These are phyloP conservation scores for Saraca asoca DNA, from an alignment of 331 rosid genomes.

Conservation along the genomic window DNA sequence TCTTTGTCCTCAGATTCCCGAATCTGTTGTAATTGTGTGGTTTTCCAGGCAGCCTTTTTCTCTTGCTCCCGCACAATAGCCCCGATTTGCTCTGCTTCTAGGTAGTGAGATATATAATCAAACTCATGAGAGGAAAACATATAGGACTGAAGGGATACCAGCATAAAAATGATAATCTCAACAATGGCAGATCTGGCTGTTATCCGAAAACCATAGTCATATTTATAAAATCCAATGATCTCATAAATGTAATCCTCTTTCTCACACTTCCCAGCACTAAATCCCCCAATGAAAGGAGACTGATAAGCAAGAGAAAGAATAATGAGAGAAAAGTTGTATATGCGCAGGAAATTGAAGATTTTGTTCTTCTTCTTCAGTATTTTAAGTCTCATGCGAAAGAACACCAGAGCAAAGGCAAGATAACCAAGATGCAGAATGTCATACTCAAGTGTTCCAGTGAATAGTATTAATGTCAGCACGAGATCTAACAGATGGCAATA, in stretches of 20 bases:
- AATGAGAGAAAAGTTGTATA: conserved; percentile 84
- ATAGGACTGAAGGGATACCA: conserved; percentile 91
- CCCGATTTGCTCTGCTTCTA: conserved; percentile 99
- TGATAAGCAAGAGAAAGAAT: conserved; percentile 92
- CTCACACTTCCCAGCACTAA: conserved; percentile 72
- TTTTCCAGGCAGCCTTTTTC: conserved; percentile 98
- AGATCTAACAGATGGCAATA: conserved; percentile 92
- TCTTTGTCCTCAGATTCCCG: conserved; percentile 85
- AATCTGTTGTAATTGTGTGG: conserved; percentile 76
- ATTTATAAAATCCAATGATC: conserved; percentile 87
- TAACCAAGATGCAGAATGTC: conserved; percentile 97
- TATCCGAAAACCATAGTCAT: conserved; percentile 93
- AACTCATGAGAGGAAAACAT: conserved; percentile 95
- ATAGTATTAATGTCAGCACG: conserved; percentile 79
- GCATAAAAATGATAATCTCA: conserved; percentile 89
- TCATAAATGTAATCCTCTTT: conserved; percentile 65
- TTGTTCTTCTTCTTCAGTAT: conserved; percentile 91
- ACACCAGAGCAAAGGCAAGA: conserved; percentile 93
- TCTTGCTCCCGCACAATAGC: conserved; percentile 95
- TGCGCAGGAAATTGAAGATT: conserved; percentile 85
- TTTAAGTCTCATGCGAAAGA: conserved; percentile 90
- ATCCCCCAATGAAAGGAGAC: conserved; percentile 87
- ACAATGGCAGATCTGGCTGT: conserved; percentile 98
- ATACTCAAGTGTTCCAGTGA: conserved; percentile 96
- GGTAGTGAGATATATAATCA: conserved; percentile 80